Evolutionary conservation across 2,329 filamentous ascomycete species (phyloP).

Genomic region (Penicillium vulpinum): DNA sequence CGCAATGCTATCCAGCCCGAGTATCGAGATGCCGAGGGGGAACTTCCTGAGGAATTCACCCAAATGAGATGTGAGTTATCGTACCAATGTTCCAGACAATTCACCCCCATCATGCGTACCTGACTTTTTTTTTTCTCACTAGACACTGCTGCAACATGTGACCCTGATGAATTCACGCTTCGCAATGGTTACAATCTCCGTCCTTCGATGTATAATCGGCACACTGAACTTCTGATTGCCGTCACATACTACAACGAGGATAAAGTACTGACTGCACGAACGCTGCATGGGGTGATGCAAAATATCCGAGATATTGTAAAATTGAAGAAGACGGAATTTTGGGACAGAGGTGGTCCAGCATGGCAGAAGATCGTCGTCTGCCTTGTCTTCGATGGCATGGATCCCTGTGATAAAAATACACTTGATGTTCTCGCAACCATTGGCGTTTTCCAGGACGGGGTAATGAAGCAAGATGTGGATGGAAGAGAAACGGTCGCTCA

Average conservation of each 20-base stretch:
- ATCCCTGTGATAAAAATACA: slow-evolving; percentile 90
- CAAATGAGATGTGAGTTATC: slow-evolving; percentile 17
- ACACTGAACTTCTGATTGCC: slow-evolving; percentile 91
- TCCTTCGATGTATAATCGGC: slow-evolving; percentile 94
- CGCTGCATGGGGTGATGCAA: slow-evolving; percentile 93
- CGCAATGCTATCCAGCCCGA: slow-evolving; percentile 16
- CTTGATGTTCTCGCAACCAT: slow-evolving; percentile 88
- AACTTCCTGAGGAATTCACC: slow-evolving; percentile 17
- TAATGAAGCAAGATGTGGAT: slow-evolving; percentile 95
- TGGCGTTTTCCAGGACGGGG: slow-evolving; percentile 92
- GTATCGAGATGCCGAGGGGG: slow-evolving; percentile 15
- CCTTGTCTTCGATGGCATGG: slow-evolving; percentile 92
- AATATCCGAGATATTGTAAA: slow-evolving; percentile 97
- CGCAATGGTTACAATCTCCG: slow-evolving; percentile 98
- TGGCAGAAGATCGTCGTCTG: slow-evolving; percentile 99
- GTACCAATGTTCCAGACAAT: neutral
- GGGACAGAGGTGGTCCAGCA: slow-evolving; percentile 94
- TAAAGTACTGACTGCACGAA: slow-evolving; percentile 84
- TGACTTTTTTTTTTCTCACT: neutral
- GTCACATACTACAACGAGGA: slow-evolving; percentile 99
- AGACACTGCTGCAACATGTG: slow-evolving; percentile 91
- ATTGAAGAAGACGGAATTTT: slow-evolving; percentile 95
- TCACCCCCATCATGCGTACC: neutral
- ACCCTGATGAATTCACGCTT: slow-evolving; percentile 93
- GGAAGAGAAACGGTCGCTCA: slow-evolving; percentile 92